Base-by-base conservation (phyloP, 2,329 filamentous ascomycete species). In the Trichoderma citrinoviride region DNA sequence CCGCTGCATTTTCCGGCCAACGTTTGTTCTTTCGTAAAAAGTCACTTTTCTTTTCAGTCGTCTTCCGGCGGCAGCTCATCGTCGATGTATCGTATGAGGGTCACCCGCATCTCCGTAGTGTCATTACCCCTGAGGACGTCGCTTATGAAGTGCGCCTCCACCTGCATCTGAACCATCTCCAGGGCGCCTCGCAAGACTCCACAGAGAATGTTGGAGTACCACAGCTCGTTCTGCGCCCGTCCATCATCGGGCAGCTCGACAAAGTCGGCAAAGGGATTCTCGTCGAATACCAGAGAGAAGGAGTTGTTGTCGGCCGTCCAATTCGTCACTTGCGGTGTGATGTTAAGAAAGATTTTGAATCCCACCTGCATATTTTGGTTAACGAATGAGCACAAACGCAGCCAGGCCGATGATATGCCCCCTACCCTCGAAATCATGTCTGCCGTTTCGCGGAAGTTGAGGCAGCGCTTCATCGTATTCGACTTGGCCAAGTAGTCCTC, bases 151-250 rank as follows among this genome's bases (percentile, higher is more conserved):
- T 96, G 93, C 53, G 92, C 92, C 76, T 99, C 94, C 4, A 98
- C 93, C 78, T 98, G 95, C 92, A 98, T 97, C 84, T 98, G 94
- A 73, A 98, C 94, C 95, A 99, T 99, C 78, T 99, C 95, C 66
- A 99, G 78, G 1, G 94, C 90, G 15, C 95, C 95, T 70, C 95
- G 85, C 67, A 99, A 81, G 49, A 99, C 91, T 49, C 95, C 95
- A 72, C 95, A 97, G 49, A 98, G 85, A 65, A 99, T 96, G 78
- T 98, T 99, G 5, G 93, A 97, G 77, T 96, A 99, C 95, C 95
- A 99, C 44, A 99, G 82, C 79, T 98, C 94, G 73, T 97, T 93
- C 77, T 99, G 95, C 3, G 95, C 92, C 68, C 93, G 86, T 58
- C 93, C 95, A 77, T 99, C 95, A 75, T 99, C 95, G 0, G 95